Evolutionary conservation across 2,329 filamentous ascomycete genomes (phyloP), one percentile per base, ranked within the genome.

Genomic region (Periconia digitata): DNA sequence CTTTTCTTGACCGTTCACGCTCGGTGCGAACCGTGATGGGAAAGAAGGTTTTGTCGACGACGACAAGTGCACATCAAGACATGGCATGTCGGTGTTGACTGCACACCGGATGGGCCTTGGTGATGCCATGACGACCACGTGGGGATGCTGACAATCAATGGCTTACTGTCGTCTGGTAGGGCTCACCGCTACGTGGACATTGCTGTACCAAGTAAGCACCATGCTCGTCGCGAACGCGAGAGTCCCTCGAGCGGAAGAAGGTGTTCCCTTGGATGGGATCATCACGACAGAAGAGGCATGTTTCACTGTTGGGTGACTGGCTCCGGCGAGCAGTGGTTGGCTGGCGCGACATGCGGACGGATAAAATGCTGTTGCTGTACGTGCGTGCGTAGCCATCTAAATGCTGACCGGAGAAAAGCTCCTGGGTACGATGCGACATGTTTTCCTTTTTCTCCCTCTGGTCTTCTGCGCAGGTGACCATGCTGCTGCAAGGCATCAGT

Each of bases 381-480:
- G 27, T 32, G 27, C n/a, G 10, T 12, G 5, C 8, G 10, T 32
- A 3, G n/a, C 10, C 4, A 13, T 4, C n/a, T 5, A 3, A 10
- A 15, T 6, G 27, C 27, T 32, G 27, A 32, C 27, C 27, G 27
- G 27, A 32, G 24, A 27, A 27, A 27, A 27, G 24, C 13, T 7
- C 27, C 27, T 15, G 12, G 8, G 27, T 32, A 32, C 27, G 27
- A 13, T 15, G 27, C 4, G 27, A 32, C 10, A 12, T 13, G 12
- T 10, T 32, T 32, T 32, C n/a, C 5, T 32, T 32, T 32, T 17
- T 22, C 21, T 24, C 8, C n/a, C 24, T 6, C 20, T n/a, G 38
- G 8, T 15, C 21, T 24, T 40, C 15, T 27, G 38, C 36, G 50
- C 50, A 39, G 46, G 13, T 43, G 41, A 43, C 41, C 41, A 43